A percentile compares a stretch with the other conserved stretches of the same genome.
Evolutionary conservation across 1,284 basidiomycete species (phyloP).

Genomic region (Wallemia mellicola): DNA sequence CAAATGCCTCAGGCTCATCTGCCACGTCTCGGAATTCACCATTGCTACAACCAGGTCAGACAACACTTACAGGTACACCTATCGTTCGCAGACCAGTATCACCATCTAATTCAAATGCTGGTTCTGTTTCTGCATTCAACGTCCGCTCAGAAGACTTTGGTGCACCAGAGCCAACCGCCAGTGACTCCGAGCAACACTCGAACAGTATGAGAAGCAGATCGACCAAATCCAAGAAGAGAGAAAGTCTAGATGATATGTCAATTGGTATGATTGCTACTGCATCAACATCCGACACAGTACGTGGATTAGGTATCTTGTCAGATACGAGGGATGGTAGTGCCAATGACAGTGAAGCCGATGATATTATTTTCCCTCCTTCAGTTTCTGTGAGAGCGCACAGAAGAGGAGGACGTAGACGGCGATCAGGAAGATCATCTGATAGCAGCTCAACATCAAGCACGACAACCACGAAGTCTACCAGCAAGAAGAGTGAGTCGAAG

Average conservation of each 20-base stretch:
- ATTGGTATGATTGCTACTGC: not conserved
- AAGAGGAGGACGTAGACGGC: not conserved
- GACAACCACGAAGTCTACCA: not conserved
- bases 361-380: not conserved
- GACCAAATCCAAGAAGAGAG: not conserved
- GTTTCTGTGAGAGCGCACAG: not conserved
- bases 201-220: not conserved
- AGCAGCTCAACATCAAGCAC: not conserved
- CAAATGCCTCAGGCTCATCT: not conserved
- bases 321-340: not conserved
- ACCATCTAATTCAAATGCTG: not conserved
- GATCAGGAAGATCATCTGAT: not conserved
- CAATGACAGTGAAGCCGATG: not conserved
- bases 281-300: not conserved
- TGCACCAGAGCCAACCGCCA: not conserved
- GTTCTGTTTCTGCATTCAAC: not conserved
- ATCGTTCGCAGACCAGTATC: not conserved
- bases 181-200: not conserved
- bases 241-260: not conserved
- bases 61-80: not conserved
- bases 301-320: not conserved
- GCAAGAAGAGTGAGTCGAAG: not conserved
- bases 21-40: not conserved
- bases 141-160: not conserved
- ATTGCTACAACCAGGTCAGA: not conserved